Base-by-base conservation (phyloP, 1,284 basidiomycete genomes). In the Austroboletus novae-zelandiae region DNA sequence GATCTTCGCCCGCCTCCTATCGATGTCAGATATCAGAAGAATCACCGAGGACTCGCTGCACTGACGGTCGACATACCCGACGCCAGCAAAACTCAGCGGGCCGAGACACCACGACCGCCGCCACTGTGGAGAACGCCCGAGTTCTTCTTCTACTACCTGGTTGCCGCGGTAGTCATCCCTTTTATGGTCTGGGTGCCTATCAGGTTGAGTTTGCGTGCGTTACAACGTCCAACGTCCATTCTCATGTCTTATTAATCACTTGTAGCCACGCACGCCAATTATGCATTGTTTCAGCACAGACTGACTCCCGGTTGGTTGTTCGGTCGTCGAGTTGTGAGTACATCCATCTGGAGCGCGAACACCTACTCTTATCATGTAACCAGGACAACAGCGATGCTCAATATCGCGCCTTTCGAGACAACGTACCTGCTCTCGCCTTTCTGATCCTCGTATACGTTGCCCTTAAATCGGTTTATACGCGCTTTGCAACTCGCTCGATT, bases 341-440 rank as follows among this genome's bases (percentile, higher is more conserved):
- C 35, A n/a, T 32, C 14, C 14, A 13, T 32, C 11, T 34, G 27
- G 40, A n/a, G 29, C 27, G 15, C 11, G 13, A 6, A 42, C 15
- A 35, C 36, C 34, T 9, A 23, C 8, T 18, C n/a, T 17, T 27
- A 51, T 42, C 35, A 2, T 46, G 32, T 34, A 44, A 50, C 2
- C 57, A 93, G 90, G 93, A 96, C 65, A 90, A 87, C 64, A 92
- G 89, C 55, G 92, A 95, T 61, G 71, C 75, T 0, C 93, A 95
- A 72, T 94, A 93, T 64, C 86, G 87, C 20, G 79, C 83, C 2
- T 94, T 96, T 69, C 80, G 93, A 44, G 75, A 78, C 59, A 91
- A 91, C 62, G 65, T 94, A 37, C 77, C 81, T 15, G 64, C 81
- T 1, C 76, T 94, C 8, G 61, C 78, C 20, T 54, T 74, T 39